Percentiles rank a stretch among this genome's conserved stretches.
Conservation (phyloP, 345 rosid species). For the Punica granatum region DNA sequence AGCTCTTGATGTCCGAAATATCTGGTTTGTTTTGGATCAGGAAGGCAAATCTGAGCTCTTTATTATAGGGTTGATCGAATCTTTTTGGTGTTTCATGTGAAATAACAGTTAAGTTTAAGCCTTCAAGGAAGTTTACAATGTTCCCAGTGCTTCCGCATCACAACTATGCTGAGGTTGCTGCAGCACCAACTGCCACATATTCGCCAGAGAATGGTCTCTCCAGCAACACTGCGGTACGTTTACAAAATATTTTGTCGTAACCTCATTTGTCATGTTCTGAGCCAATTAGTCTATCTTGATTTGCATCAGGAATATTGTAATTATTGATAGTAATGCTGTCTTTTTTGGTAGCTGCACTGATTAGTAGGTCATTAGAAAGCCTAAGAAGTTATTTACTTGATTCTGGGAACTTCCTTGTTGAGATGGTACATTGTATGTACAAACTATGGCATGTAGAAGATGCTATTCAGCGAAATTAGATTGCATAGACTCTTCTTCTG, state of each 20-base stretch:
- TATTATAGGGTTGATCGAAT: not conserved
- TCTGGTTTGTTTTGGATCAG: not conserved
- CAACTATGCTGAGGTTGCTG: conserved; percentile 33
- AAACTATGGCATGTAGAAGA: not conserved
- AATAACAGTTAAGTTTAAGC: not conserved
- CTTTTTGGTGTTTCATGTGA: not conserved
- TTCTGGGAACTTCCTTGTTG: not conserved
- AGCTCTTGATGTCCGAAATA: no score
- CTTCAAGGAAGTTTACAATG: conserved; percentile 25
- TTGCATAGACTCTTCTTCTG: not conserved
- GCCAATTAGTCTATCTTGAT: not conserved
- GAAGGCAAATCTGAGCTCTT: not conserved
- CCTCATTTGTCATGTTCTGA: not conserved
- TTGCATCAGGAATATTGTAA: not conserved
- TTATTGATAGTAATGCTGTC: not conserved
- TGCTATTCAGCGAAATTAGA: not conserved
- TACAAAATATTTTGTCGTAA: not conserved
- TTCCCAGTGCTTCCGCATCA: conserved; percentile 25
- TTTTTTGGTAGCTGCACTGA: not conserved
- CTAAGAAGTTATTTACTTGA: no score
- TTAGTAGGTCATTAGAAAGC: not conserved
- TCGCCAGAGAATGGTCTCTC: conserved; percentile 22
- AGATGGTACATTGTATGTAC: no score
- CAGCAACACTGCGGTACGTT: conserved; percentile 32
- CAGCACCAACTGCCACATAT: conserved; percentile 27